Base-by-base conservation (phyloP, 2,329 filamentous ascomycete species). In the Trichoderma endophyticum region DNA sequence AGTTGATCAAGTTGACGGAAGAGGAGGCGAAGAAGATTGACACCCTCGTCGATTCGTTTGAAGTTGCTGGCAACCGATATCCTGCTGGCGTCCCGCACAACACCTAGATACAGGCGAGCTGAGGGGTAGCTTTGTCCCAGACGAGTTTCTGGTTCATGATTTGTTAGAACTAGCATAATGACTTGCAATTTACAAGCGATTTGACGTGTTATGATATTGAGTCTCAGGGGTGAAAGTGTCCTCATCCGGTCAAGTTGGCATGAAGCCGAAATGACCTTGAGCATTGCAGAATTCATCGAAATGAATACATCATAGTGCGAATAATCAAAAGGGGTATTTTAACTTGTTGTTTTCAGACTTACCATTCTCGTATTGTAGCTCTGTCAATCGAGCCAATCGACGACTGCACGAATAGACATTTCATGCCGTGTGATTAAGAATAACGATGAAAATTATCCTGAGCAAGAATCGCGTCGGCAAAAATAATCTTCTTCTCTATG, bases 1-100 rank as follows among this genome's bases (percentile, higher is more conserved):
- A 83, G 72, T 73, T 82, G 39, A 80, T 88, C 6, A 80, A 83
- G 1, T 79, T 91, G 34, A 85, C 81, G 1, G 82, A 85, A 7
- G 83, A 84, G 15, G 88, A 90, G 73, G 79, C 88, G 78, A 79
- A 77, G 6, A 81, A 83, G 73, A 85, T 91, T 56, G 84, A 87
- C 51, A 77, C 78, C 8, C 83, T 87, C 12, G 76, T 89, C 30
- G 80, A 80, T 11, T 83, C 80, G 73, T 87, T 89, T 72, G 82
- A 85, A 69, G 77, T 85, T 15, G 78, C 79, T 3, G 88, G 88
- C 1, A 77, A 67, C 2, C 83, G 89, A 14, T 90, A 90, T 75
- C 82, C 82, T 3, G 79, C 79, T 8, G 71, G 73, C 9, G 59
- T 77, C 24, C 80, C 79, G 9, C 75, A 76, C 6, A 79, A 86